phyloP scores from a whole-genome alignment of 2,329 filamentous ascomycete species.

The Colletotrichum liaoningense region DNA sequence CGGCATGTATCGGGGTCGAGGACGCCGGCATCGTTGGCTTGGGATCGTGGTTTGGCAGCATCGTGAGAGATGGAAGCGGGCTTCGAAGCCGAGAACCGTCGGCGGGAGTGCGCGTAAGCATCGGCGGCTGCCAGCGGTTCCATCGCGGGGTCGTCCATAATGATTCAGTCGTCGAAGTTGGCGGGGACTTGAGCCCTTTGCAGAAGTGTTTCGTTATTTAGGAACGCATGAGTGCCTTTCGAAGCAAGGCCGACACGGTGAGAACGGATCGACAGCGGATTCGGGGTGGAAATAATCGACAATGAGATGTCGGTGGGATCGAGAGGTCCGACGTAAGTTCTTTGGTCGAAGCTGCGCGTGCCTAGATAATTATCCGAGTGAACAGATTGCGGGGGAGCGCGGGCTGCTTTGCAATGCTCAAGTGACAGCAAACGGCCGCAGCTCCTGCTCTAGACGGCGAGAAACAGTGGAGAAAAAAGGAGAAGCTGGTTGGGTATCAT shows the following conservation, averaged over 20 bases:
- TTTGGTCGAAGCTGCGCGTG: background rate
- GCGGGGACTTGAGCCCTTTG: slow-evolving; percentile 25
- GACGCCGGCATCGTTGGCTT: slow-evolving; percentile 30
- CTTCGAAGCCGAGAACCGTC: slow-evolving; percentile 36
- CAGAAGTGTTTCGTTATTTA: slow-evolving; percentile 10
- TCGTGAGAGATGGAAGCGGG: slow-evolving; percentile 9
- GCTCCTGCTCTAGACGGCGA: background rate
- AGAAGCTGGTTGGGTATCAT: slow-evolving; percentile 23
- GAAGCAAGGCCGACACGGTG: background rate
- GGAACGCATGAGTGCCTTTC: slow-evolving; percentile 33
- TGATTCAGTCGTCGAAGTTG: slow-evolving; percentile 25
- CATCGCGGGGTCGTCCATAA: slow-evolving; percentile 40
- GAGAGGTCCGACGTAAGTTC: background rate
- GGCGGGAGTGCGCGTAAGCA: slow-evolving; percentile 43
- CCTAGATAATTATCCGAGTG: background rate
- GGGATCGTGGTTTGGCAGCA: slow-evolving; percentile 15
- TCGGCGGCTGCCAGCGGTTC: slow-evolving; percentile 42
- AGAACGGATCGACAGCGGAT: background rate
- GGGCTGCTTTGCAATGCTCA: background rate
- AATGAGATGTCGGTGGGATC: background rate
- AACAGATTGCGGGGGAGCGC: slow-evolving; percentile 3
- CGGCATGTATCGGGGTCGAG: slow-evolving; percentile 85
- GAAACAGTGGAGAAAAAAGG: background rate
- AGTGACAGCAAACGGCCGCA: background rate
- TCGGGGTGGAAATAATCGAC: background rate